These are phyloP conservation scores for Talaromyces albobiverticillius DNA, from an alignment of 2,329 filamentous ascomycete species.

Conservation along the genomic window DNA sequence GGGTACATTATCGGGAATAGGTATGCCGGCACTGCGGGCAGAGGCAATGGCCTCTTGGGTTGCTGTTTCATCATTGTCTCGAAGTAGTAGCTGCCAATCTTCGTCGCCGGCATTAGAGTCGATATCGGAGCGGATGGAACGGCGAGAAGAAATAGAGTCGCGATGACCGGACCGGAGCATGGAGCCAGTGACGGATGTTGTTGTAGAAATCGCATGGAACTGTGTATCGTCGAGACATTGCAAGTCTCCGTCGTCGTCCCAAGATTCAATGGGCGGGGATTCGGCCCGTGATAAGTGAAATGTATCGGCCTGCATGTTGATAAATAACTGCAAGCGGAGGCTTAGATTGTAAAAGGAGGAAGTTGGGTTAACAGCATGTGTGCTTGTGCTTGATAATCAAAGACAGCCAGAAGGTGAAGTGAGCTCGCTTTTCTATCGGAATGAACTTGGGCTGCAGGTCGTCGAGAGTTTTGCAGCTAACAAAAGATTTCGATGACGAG, in stretches of 20 bases:
- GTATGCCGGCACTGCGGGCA: conserved; percentile 85
- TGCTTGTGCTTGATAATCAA: neutral
- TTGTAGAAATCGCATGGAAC: conserved; percentile 43
- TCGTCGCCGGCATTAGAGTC: conserved; percentile 75
- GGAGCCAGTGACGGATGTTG: conserved; percentile 44
- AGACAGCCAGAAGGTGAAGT: too few species aligned
- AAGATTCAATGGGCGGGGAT: conserved; percentile 44
- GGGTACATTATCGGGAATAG: conserved; percentile 81
- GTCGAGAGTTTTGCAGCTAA: neutral
- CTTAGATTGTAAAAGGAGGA: neutral
- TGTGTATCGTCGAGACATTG: conserved; percentile 47
- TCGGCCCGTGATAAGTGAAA: conserved; percentile 31
- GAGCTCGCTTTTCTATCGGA: too few species aligned
- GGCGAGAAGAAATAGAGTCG: conserved; percentile 76
- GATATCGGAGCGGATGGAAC: conserved; percentile 78
- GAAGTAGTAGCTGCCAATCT: conserved; percentile 81
- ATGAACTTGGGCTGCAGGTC: neutral
- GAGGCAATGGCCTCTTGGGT: conserved; percentile 83
- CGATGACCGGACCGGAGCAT: conserved; percentile 51
- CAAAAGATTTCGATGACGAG: neutral
- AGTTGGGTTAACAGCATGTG: neutral
- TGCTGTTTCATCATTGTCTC: conserved; percentile 79
- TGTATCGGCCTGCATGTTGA: conserved; percentile 38
- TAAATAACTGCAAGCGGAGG: neutral
- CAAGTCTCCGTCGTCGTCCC: conserved; percentile 50